A percentile compares a stretch with the other conserved stretches of the same genome.
Evolutionary conservation across 257 asterid genomes (phyloP).

Genomic region (Osmanthus fragrans): DNA sequence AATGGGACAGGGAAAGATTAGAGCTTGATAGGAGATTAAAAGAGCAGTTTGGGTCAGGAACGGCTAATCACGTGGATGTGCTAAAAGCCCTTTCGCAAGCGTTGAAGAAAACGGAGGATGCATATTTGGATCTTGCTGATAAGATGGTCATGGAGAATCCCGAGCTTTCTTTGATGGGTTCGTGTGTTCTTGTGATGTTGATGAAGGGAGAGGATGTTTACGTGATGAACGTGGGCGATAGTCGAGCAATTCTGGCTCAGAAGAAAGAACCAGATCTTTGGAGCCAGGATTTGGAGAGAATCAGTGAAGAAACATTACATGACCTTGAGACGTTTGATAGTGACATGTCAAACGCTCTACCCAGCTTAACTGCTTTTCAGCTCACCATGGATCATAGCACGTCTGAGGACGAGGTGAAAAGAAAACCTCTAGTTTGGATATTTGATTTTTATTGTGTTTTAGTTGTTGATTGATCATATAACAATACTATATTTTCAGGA

Average conservation of each 20-base stretch:
- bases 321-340: slow-evolving; percentile 73
- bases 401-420: slow-evolving; percentile 68
- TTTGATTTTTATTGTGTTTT: slow-evolving; percentile 1
- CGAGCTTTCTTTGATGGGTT: slow-evolving; percentile 93
- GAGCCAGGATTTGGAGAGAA: slow-evolving; percentile 95
- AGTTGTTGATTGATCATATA: slow-evolving; percentile 14
- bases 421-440: neutral
- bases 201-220: slow-evolving; percentile 96
- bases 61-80: slow-evolving; percentile 66
- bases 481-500: slow-evolving; percentile 50
- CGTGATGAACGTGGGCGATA: slow-evolving; percentile 93
- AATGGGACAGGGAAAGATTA: slow-evolving; percentile 87
- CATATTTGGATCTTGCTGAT: slow-evolving; percentile 80
- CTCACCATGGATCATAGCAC: slow-evolving; percentile 91
- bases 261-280: slow-evolving; percentile 83
- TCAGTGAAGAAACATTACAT: slow-evolving; percentile 75
- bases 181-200: slow-evolving; percentile 91
- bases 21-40: slow-evolving; percentile 82
- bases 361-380: slow-evolving; percentile 69
- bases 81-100: slow-evolving; percentile 78
- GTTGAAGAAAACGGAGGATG: slow-evolving; percentile 75
- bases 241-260: slow-evolving; percentile 86
- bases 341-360: slow-evolving; percentile 37
- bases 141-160: slow-evolving; percentile 80
- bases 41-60: slow-evolving; percentile 47